Base-by-base conservation (phyloP, 2,329 filamentous ascomycete genomes). In the Calonectria pteridis region DNA sequence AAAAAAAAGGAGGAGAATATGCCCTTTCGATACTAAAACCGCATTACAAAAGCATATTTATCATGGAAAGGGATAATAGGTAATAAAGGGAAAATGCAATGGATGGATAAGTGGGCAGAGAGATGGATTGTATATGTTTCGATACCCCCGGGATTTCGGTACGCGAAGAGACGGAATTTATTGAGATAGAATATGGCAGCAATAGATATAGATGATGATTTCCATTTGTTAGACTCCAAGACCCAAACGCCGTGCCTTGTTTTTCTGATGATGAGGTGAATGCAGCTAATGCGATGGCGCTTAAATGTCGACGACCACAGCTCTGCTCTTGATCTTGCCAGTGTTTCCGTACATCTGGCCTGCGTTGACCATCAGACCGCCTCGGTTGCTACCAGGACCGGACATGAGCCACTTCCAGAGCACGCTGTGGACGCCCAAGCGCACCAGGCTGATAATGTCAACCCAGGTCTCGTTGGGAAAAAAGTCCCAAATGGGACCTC, bases 351-450 rank as follows among this genome's bases (percentile, higher is more conserved):
- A 84, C 85, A 90, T 89, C 78, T 91, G 89, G 1, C 86, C 87
- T 1, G 90, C 90, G 77, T 92, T 92, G 35, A 91, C 86, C 85
- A 92, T 86, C 31, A 91, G 75, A 11, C 86, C 85, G 20, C 89
- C 88, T 43, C 86, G 83, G 72, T 88, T 88, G 9, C 85, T 86
- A 11, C 87, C 88, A 0, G 88, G 87, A 0, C 89, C 89, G 0
- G 86, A 84, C 89, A 90, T 90, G 40, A 90, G 78, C 86, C 88
- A 90, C 77, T 90, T 89, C 88, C 89, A 91, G 6, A 90, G 77
- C 16, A 91, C 82, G 46, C 84, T 86, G 50, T 85, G 85, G 6
- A 87, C 50, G 3, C 89, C 89, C 69, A 88, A 85, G 50, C 82
- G 81, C 0, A 90, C 18, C 6, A 91, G 81, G 65, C 82, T 81